These are phyloP conservation scores for Protomyces gravidus DNA, from an alignment of 1,139 yeast genomes.

Conservation along the genomic window DNA sequence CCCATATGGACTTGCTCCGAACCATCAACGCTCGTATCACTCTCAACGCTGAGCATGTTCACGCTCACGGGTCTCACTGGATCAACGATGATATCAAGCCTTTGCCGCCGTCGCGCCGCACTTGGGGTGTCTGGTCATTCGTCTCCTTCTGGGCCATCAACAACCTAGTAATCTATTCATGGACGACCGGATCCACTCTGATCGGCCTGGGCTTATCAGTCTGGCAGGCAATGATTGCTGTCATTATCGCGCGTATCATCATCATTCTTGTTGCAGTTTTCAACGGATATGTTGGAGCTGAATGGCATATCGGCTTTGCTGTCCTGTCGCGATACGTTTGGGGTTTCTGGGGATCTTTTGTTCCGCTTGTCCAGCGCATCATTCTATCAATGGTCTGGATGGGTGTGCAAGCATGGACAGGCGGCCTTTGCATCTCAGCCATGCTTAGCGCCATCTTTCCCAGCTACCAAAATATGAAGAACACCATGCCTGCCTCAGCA, in stretches of 20 bases:
- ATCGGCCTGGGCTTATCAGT: constrained; percentile 25
- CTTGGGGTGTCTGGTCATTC: constrained; percentile 46
- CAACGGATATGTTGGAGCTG: constrained; percentile 39
- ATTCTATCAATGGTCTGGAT: constrained; percentile 38
- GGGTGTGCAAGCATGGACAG: constrained; percentile 37
- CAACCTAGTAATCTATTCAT: constrained; percentile 3
- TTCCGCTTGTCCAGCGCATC: constrained; percentile 37
- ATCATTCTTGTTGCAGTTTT: constrained; percentile 35
- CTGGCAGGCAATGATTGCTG: constrained; percentile 31
- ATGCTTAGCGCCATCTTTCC: constrained; percentile 34
- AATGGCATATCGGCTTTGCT: constrained; percentile 39
- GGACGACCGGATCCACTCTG: constrained; percentile 11
- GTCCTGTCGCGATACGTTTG: constrained; percentile 37
- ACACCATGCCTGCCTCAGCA: constrained; percentile 30
- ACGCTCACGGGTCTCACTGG: neutral
- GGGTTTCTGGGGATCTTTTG: constrained; percentile 38
- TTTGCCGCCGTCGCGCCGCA: constrained; percentile 55
- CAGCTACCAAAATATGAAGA: constrained; percentile 30
- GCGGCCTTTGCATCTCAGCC: constrained; percentile 33
- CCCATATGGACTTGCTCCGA: neutral
- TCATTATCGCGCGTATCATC: constrained; percentile 31
- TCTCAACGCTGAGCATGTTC: neutral
- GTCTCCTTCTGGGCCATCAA: constrained; percentile 28
- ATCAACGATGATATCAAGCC: constrained; percentile 65
- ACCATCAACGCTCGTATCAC: neutral